Conservation (phyloP, 1,284 basidiomycete genomes). For the Papiliotrema fonsecae region DNA sequence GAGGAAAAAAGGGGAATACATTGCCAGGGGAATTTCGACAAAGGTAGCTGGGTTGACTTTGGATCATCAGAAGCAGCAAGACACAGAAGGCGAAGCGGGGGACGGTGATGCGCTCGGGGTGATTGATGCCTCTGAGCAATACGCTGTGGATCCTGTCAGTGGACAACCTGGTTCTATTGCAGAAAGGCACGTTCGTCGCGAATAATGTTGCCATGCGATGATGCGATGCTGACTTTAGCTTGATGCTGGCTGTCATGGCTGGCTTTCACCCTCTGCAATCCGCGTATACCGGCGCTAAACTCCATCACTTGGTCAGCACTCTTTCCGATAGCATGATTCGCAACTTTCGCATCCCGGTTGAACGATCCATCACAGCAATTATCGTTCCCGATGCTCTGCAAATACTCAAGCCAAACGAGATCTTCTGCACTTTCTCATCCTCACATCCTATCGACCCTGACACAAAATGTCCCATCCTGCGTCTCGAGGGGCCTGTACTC, state of each 20-base stretch:
- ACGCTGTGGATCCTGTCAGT: slow-evolving; percentile 22
- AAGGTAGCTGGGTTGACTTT: slow-evolving; percentile 23
- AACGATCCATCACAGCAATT: slow-evolving; percentile 29
- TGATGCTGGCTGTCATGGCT: slow-evolving; percentile 16
- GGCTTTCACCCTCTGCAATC: slow-evolving; percentile 25
- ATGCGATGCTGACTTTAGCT: slow-evolving; percentile 6
- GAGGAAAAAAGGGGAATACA: slow-evolving; percentile 16
- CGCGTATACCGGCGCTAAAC: slow-evolving; percentile 17
- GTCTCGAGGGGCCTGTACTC: slow-evolving; percentile 27
- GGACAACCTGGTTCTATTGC: slow-evolving; percentile 21
- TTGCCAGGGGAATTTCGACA: slow-evolving; percentile 13
- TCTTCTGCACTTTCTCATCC: slow-evolving; percentile 26
- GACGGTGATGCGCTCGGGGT: background rate
- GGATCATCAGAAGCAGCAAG: slow-evolving; percentile 5
- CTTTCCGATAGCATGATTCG: slow-evolving; percentile 15
- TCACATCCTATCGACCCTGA: slow-evolving; percentile 16
- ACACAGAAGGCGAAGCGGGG: background rate
- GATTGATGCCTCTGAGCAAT: slow-evolving; percentile 6
- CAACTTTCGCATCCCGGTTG: slow-evolving; percentile 25
- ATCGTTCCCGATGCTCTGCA: slow-evolving; percentile 35
- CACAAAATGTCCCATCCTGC: slow-evolving; percentile 17
- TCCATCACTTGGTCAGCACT: slow-evolving; percentile 20
- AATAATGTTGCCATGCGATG: too few species aligned
- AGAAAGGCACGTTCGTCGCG: slow-evolving; percentile 25
- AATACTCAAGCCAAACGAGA: slow-evolving; percentile 31